Percentiles rank a stretch among this genome's conserved stretches.
phyloP scores from a whole-genome alignment of 2,329 filamentous ascomycete genomes.

The Hypoxylon sp. region DNA sequence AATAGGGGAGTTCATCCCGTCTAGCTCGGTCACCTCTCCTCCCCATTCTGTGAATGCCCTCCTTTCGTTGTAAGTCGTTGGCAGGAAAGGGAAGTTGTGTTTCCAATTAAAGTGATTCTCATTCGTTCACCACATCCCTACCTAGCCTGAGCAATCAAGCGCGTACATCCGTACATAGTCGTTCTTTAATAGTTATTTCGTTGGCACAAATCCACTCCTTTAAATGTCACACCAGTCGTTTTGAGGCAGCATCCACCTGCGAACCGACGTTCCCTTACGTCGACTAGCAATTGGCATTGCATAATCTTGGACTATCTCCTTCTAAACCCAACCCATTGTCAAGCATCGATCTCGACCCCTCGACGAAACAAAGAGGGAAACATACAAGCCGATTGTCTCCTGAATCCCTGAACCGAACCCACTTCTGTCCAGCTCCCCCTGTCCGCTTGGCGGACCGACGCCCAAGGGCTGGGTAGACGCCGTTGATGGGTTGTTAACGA shows the following conservation, averaged over 20 bases:
- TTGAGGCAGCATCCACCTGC: constrained; percentile 24
- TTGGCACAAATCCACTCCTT: constrained; percentile 32
- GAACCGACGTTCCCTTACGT: constrained; percentile 29
- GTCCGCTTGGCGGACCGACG: constrained; percentile 38
- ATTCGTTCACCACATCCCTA: constrained; percentile 32
- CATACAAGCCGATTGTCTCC: constrained; percentile 39
- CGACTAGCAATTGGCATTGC: constrained; percentile 39
- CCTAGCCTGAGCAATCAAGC: background rate
- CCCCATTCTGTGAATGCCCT: constrained; percentile 38
- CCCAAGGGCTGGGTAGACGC: constrained; percentile 34
- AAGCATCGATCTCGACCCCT: constrained; percentile 46
- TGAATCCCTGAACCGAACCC: constrained; percentile 51
- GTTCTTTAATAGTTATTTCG: constrained; percentile 23
- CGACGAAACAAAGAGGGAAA: constrained; percentile 49
- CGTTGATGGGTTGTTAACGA: constrained; percentile 27
- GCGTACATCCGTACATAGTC: constrained; percentile 18
- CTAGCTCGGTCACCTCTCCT: constrained; percentile 14
- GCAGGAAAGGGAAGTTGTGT: constrained; percentile 20
- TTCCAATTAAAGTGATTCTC: constrained; percentile 23
- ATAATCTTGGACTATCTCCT: constrained; percentile 40
- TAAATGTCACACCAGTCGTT: constrained; percentile 28
- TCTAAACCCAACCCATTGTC: constrained; percentile 37
- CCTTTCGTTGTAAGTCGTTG: constrained; percentile 18
- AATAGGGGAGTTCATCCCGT: constrained; percentile 35
- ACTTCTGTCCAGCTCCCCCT: constrained; percentile 42